A percentile compares a stretch with the other conserved stretches of the same genome.
Evolutionary conservation across 176 grass and related monocot genomes (phyloP).

Genomic region (Bonia amplexicaulis): DNA sequence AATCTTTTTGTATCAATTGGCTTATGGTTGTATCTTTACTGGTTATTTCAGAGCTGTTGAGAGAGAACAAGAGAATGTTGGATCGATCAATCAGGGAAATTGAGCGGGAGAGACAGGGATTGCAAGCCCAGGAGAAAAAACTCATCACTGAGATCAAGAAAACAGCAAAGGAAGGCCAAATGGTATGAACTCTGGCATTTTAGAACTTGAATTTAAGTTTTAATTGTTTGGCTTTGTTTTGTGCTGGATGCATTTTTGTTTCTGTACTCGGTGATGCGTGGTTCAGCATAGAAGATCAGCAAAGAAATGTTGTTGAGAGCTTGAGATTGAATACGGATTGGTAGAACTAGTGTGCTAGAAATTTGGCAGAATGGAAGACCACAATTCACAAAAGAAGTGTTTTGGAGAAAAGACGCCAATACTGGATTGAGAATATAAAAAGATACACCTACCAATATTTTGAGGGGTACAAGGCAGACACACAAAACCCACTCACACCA

Average conservation of each 20-base stretch:
- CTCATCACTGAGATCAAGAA: slow-evolving; percentile 81
- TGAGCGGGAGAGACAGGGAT: slow-evolving; percentile 66
- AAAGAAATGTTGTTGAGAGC: neutral
- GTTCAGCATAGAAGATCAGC: neutral
- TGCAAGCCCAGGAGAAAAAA: slow-evolving; percentile 71
- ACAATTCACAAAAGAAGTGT: neutral
- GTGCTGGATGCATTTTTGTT: neutral
- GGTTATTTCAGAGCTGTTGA: slow-evolving; percentile 47
- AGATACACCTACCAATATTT: neutral
- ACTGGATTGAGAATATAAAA: neutral
- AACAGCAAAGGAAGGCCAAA: slow-evolving; percentile 76
- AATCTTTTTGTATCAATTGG: neutral
- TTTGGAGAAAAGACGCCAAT: neutral
- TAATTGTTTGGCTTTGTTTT: neutral
- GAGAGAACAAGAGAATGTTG: slow-evolving; percentile 76
- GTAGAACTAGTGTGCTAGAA: neutral
- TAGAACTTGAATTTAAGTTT: neutral
- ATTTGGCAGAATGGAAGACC: neutral
- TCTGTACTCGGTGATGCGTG: neutral
- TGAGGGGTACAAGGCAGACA: too few relatives aligned
- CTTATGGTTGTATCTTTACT: neutral
- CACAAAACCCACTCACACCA: too few relatives aligned
- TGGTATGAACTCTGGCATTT: slow-evolving; percentile 42
- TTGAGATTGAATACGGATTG: neutral
- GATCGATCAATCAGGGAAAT: slow-evolving; percentile 70